Evolutionary conservation across 2,329 filamentous ascomycete genomes (phyloP).

Genomic region (Fusarium setosum): DNA sequence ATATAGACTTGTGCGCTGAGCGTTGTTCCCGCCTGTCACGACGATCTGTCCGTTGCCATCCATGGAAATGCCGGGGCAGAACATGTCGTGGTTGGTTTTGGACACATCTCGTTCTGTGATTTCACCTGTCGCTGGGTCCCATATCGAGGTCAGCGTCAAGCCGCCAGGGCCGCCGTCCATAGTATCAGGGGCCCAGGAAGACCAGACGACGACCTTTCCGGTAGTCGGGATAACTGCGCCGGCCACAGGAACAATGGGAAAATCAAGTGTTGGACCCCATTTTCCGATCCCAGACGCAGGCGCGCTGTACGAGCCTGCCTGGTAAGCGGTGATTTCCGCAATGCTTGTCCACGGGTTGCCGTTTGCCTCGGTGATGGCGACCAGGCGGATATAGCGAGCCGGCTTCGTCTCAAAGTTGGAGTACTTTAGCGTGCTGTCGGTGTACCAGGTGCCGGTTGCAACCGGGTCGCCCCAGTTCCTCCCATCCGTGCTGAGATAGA

Average conservation of each 20-base stretch:
- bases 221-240: slow-evolving; percentile 21
- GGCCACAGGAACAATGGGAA: slow-evolving; percentile 28
- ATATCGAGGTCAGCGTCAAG: background rate
- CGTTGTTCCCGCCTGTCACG: slow-evolving; percentile 65
- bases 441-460: slow-evolving; percentile 28
- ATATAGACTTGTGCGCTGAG: slow-evolving; percentile 61
- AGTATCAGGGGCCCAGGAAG: slow-evolving; percentile 18
- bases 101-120: slow-evolving; percentile 36
- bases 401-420: slow-evolving; percentile 29
- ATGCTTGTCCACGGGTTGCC: slow-evolving; percentile 21
- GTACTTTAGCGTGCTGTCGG: slow-evolving; percentile 18
- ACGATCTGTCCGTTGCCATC: slow-evolving; percentile 61
- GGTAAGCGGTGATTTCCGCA: slow-evolving; percentile 25
- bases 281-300: background rate
- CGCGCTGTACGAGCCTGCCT: slow-evolving; percentile 4
- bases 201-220: slow-evolving; percentile 23
- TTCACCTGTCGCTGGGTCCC: slow-evolving; percentile 6
- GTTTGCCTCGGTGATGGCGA: slow-evolving; percentile 14
- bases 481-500: slow-evolving; percentile 17
- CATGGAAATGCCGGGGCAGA: slow-evolving; percentile 65
- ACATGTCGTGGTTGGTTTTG: slow-evolving; percentile 65
- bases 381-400: slow-evolving; percentile 3
- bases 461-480: slow-evolving; percentile 19
- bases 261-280: slow-evolving; percentile 29
- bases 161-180: slow-evolving; percentile 19